phyloP scores from a whole-genome alignment of 2,329 filamentous ascomycete species.

The Lachnellula occidentalis region DNA sequence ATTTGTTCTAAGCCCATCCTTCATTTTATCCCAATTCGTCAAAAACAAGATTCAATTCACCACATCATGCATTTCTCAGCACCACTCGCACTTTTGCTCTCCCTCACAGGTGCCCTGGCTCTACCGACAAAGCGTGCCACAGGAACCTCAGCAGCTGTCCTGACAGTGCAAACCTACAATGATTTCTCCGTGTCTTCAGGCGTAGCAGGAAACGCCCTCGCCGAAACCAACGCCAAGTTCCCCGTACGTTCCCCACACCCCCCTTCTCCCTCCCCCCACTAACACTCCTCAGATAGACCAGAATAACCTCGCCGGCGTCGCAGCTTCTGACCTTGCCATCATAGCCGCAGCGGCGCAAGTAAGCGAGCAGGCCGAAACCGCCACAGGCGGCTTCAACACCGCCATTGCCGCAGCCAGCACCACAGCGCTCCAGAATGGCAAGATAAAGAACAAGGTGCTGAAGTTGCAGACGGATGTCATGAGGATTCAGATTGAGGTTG shows the following conservation, averaged over 20 bases:
- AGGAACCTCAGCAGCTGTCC: neutral
- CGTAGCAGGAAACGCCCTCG: slow-evolving; percentile 46
- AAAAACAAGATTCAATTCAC: too few species aligned
- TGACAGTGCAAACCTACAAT: slow-evolving; percentile 19
- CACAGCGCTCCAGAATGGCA: slow-evolving; percentile 46
- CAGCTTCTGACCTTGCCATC: slow-evolving; percentile 43
- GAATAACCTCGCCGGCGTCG: slow-evolving; percentile 40
- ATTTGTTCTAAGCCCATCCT: too few species aligned
- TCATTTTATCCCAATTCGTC: too few species aligned
- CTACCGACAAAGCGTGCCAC: slow-evolving; percentile 6
- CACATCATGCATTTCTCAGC: slow-evolving; percentile 21
- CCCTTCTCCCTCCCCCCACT: neutral
- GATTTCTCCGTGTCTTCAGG: slow-evolving; percentile 47
- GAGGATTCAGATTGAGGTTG: slow-evolving; percentile 45
- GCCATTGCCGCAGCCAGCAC: slow-evolving; percentile 43
- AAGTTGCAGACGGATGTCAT: slow-evolving; percentile 50
- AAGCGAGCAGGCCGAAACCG: slow-evolving; percentile 49
- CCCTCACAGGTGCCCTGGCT: slow-evolving; percentile 6
- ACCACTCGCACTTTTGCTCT: slow-evolving; percentile 12
- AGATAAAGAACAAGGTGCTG: slow-evolving; percentile 57
- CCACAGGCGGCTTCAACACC: slow-evolving; percentile 45
- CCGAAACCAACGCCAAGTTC: slow-evolving; percentile 49
- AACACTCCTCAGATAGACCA: slow-evolving; percentile 35
- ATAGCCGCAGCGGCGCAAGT: slow-evolving; percentile 43
- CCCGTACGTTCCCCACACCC: slow-evolving; percentile 35